These are phyloP conservation scores for Moesziomyces sp. DNA, from an alignment of 1,284 basidiomycete genomes.

Conservation along the genomic window DNA sequence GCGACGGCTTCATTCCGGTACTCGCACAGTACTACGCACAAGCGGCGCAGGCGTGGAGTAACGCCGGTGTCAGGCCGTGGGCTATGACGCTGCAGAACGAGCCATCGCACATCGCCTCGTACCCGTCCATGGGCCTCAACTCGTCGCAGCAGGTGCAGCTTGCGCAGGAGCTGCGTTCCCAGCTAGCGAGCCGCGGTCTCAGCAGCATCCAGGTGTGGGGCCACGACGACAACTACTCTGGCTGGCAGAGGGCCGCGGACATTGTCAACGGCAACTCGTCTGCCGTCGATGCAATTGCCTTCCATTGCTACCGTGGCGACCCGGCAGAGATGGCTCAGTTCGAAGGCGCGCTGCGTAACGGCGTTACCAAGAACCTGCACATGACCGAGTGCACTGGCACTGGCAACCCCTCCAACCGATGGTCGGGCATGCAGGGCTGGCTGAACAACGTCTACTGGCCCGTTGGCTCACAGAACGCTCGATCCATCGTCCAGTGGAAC, in stretches of 20 bases:
- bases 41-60: slow-evolving; percentile 24
- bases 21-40: slow-evolving; percentile 50
- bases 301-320: slow-evolving; percentile 59
- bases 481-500: slow-evolving; percentile 52
- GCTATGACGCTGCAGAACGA: slow-evolving; percentile 60
- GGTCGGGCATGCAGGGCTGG: slow-evolving; percentile 47
- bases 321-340: slow-evolving; percentile 34
- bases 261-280: slow-evolving; percentile 42
- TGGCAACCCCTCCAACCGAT: slow-evolving; percentile 12
- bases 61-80: slow-evolving; percentile 41
- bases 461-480: slow-evolving; percentile 21
- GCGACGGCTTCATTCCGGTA: slow-evolving; percentile 24
- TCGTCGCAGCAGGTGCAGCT: slow-evolving; percentile 21
- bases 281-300: slow-evolving; percentile 51
- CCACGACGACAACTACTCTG: slow-evolving; percentile 53
- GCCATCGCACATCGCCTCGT: slow-evolving; percentile 37
- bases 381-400: slow-evolving; percentile 56
- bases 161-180: slow-evolving; percentile 24
- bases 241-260: slow-evolving; percentile 36
- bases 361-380: slow-evolving; percentile 32
- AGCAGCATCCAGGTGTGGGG: slow-evolving; percentile 42
- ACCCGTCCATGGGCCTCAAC: slow-evolving; percentile 50
- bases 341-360: slow-evolving; percentile 11
- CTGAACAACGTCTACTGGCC: slow-evolving; percentile 47
- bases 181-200: slow-evolving; percentile 18